These are phyloP conservation scores for Gossypium herbaceum DNA, from an alignment of 345 rosid genomes.

Conservation along the genomic window DNA sequence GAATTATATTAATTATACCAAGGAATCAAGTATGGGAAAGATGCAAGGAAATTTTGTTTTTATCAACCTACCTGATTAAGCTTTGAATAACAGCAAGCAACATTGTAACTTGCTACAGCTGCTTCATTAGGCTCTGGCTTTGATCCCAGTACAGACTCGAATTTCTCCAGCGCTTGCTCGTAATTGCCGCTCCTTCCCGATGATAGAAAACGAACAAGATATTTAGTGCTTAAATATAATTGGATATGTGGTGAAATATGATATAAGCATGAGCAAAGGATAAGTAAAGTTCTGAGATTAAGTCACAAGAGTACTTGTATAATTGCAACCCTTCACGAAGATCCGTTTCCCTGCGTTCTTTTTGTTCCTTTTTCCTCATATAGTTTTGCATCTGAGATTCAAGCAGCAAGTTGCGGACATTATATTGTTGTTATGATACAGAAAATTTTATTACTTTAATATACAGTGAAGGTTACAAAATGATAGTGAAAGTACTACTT, in stretches of 20 bases:
- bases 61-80: conserved; percentile 64
- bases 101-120: conserved; percentile 86
- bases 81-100: conserved; percentile 90
- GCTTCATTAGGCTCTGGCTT: conserved; percentile 74
- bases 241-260: neutral
- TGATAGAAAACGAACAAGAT: conserved; percentile 7
- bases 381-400: conserved; percentile 77
- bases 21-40: neutral
- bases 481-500: conserved; percentile 19
- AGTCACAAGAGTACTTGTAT: conserved; percentile 44
- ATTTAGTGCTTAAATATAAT: neutral
- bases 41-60: neutral
- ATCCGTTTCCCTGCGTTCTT: conserved; percentile 61
- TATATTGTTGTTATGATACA: conserved; percentile 8
- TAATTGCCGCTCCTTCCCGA: conserved; percentile 60
- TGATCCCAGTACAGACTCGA: conserved; percentile 92
- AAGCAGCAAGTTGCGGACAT: conserved; percentile 10
- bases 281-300: neutral
- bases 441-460: neutral
- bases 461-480: neutral
- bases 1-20: too few relatives aligned
- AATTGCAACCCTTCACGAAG: conserved; percentile 81
- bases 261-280: neutral
- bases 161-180: conserved; percentile 80
- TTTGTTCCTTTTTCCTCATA: conserved; percentile 66